Evolutionary conservation across 768 basidiomycete genomes (phyloP).

Genomic region (Trametes sanguinea): DNA sequence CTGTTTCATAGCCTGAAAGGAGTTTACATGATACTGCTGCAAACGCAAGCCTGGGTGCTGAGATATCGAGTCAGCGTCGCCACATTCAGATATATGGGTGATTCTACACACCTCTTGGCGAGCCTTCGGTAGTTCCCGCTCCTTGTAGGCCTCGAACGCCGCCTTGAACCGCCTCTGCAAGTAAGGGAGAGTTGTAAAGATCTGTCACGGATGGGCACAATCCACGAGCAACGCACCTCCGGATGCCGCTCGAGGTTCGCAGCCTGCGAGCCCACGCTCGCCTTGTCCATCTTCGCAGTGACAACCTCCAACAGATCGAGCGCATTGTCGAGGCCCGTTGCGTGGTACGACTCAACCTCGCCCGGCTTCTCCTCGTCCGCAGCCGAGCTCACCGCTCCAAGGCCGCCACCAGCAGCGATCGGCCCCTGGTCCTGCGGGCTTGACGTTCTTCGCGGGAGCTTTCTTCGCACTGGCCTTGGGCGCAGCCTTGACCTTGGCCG

Average conservation of each 20-base stretch:
- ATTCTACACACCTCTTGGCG: slow-evolving; percentile 61
- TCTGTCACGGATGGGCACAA: no score
- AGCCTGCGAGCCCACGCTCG: slow-evolving; percentile 84
- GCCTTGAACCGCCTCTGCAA: slow-evolving; percentile 87
- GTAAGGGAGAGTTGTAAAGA: slow-evolving; percentile 2
- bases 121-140: slow-evolving; percentile 79
- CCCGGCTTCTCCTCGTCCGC: slow-evolving; percentile 34
- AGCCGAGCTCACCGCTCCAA: slow-evolving; percentile 32
- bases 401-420: slow-evolving; percentile 71
- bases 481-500: slow-evolving; percentile 61
- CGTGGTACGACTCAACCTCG: slow-evolving; percentile 69
- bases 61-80: neutral
- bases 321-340: slow-evolving; percentile 90
- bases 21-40: slow-evolving; percentile 81
- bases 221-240: slow-evolving; percentile 56
- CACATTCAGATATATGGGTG: slow-evolving; percentile 2
- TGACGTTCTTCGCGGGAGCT: slow-evolving; percentile 40
- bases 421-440: slow-evolving; percentile 84
- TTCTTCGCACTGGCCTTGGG: slow-evolving; percentile 69
- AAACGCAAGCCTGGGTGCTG: slow-evolving; percentile 88
- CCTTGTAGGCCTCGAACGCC: slow-evolving; percentile 89
- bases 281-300: slow-evolving; percentile 91
- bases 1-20: neutral
- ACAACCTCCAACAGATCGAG: slow-evolving; percentile 87
- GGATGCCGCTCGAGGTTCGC: slow-evolving; percentile 89